Conservation (phyloP, 176 grass and related monocot genomes). For the Hsuehochloa calcarea region DNA sequence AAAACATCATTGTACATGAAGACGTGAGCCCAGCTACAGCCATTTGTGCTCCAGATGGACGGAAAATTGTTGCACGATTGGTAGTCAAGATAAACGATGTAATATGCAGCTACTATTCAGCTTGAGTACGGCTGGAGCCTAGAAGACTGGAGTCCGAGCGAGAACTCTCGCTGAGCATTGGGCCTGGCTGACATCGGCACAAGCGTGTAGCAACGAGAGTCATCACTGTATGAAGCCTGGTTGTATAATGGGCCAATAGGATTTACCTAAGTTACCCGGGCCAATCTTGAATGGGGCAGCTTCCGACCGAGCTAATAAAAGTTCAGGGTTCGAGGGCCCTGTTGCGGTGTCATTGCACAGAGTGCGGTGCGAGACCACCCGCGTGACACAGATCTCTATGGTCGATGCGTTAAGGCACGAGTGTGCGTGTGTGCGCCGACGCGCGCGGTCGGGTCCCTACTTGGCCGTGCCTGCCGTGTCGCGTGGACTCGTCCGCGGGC, state of each 20-base stretch:
- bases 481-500: not conserved
- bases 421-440: no score
- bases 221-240: not conserved
- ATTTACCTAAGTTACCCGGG: no score
- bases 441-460: not conserved
- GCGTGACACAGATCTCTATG: no score
- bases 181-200: not conserved
- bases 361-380: not conserved
- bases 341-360: not conserved
- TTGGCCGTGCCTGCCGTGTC: no score
- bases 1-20: not conserved
- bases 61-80: not conserved
- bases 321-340: not conserved
- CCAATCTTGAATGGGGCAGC: not conserved
- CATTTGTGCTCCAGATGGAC: not conserved
- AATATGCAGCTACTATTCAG: not conserved
- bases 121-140: not conserved
- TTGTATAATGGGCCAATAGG: no score
- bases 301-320: not conserved
- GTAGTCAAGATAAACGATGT: not conserved
- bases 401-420: no score
- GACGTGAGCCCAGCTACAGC: not conserved
- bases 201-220: not conserved
- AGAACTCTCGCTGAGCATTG: not conserved
- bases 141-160: not conserved